These are phyloP conservation scores for Pseudocercospora cruenta DNA, from an alignment of 2,329 filamentous ascomycete species.

Conservation along the genomic window DNA sequence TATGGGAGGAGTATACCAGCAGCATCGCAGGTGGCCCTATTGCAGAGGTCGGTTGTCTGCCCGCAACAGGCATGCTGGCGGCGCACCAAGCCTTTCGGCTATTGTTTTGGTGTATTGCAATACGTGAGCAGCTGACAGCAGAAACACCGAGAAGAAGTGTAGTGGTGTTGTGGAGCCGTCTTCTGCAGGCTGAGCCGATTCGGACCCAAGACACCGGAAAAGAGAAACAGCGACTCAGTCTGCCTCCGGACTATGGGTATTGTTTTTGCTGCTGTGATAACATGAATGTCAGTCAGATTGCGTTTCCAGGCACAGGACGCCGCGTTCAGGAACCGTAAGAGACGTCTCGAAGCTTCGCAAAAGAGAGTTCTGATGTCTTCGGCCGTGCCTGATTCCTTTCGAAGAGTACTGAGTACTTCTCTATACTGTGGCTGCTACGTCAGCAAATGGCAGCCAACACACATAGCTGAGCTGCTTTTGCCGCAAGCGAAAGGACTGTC, in stretches of 20 bases:
- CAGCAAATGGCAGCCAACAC: constrained; percentile 5
- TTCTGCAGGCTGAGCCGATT: constrained; percentile 3
- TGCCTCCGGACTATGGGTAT: background rate
- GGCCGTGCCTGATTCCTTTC: background rate
- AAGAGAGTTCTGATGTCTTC: constrained; percentile 6
- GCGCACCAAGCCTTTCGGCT: constrained; percentile 19
- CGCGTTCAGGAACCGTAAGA: background rate
- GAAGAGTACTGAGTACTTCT: background rate
- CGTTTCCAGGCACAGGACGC: background rate
- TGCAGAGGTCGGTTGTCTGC: constrained; percentile 1
- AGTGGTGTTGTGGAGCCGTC: constrained; percentile 24
- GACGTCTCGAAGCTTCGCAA: constrained; percentile 3
- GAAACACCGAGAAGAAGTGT: constrained; percentile 18
- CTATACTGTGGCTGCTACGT: constrained; percentile 2
- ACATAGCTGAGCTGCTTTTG: background rate
- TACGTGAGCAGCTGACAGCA: constrained; percentile 19
- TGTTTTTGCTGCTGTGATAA: background rate
- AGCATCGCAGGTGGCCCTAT: constrained; percentile 4
- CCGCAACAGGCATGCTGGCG: constrained; percentile 13
- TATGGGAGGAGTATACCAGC: constrained; percentile 7
- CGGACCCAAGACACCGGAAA: background rate
- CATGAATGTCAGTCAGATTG: background rate
- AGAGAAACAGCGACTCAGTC: background rate
- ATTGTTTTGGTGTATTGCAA: constrained; percentile 16
- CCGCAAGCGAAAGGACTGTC: background rate